Conservation (phyloP, 345 rosid genomes). For the Brassica juncea region DNA sequence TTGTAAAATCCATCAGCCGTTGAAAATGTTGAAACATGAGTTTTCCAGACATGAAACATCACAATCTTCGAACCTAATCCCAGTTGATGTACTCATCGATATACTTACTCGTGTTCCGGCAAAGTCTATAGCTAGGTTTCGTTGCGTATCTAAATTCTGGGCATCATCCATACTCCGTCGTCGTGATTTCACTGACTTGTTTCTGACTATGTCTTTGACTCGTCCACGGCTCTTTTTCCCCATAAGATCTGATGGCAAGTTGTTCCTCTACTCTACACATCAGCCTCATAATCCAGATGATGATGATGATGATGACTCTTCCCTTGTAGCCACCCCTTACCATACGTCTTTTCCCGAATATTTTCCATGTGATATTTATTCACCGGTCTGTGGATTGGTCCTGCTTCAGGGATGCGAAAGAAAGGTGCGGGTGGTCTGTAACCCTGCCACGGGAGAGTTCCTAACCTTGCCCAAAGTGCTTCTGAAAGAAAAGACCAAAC, state of each 20-base stretch:
- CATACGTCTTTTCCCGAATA: neutral
- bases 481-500: neutral
- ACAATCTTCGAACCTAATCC: neutral
- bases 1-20: neutral
- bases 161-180: neutral
- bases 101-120: neutral
- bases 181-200: neutral
- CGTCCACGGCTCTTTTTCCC: neutral
- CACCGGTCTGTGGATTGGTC: neutral
- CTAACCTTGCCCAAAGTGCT: neutral
- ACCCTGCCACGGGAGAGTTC: neutral
- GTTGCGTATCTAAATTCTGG: conserved; percentile 20
- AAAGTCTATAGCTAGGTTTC: neutral
- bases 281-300: neutral
- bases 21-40: neutral
- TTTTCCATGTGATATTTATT: neutral
- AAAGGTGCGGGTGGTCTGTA: neutral
- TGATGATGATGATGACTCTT: neutral
- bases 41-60: neutral
- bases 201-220: neutral
- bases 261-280: neutral
- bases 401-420: neutral
- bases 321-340: neutral
- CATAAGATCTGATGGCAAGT: neutral
- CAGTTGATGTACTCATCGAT: neutral